Base-by-base conservation (phyloP, 192 early-diverging fungal genomes). In the Coemansia sp. region DNA sequence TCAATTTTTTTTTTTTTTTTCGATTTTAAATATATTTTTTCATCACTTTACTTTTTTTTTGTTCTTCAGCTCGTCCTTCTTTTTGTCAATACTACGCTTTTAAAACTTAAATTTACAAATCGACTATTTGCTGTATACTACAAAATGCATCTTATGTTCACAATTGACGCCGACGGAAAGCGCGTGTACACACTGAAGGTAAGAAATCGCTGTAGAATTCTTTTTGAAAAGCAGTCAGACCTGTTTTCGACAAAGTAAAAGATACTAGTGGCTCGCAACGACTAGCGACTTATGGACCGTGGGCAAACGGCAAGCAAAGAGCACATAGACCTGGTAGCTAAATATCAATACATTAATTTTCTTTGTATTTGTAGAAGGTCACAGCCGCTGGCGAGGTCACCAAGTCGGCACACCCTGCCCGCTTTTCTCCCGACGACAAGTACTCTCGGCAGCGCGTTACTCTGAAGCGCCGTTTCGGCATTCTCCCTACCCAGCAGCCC, bases 361-460 rank as follows among this genome's bases (percentile, higher is more conserved):
- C 22, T 41, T 9, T 45, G 20, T 8, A 4, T 33, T 20, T 74
- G 68, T 83, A 96, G 95, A 99, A 96, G 87, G 72, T 89, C 34
- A 90, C 90, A 55, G 78, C 87, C 8, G 79, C 75, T 41, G 96
- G 96, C 53, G 79, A 87, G 64, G 85, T 92, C 71, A 99, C 97
- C 63, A 94, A 95, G 79, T 95, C 95, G n/a, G 97, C 97, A 39
- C 97, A 99, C 76, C 97, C 97, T 45, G 96, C 97, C 22, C 94
- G 96, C 58, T 99, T 99, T 87, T 99, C 97, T 34, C 97, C 97
- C 57, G 96, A 99, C 79, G 97, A 99, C 90, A 96, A 97, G 87
- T 99, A 90, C 87, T 97, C 95, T 60, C 92, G 95, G 72, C 95
- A 99, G 81, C 91, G 97, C 67, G 95, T 99, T 20, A 96, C 93